phyloP scores from a whole-genome alignment of 208 protist species.

The Tritrichomonas musculus region DNA sequence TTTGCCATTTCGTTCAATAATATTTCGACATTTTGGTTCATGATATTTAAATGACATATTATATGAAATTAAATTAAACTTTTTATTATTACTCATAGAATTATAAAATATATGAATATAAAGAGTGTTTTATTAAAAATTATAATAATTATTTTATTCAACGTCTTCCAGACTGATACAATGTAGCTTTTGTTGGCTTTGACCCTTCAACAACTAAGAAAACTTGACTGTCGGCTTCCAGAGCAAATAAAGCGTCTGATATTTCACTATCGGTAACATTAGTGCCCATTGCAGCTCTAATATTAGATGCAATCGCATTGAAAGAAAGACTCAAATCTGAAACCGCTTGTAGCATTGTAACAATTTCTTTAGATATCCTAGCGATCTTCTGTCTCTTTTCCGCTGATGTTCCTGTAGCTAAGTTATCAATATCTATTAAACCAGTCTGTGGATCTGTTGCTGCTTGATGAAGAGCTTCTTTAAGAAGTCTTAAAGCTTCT shows the following conservation, averaged over 20 bases:
- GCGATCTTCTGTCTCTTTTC: slow-evolving; percentile 34
- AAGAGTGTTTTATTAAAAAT: too few relatives aligned
- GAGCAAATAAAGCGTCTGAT: neutral
- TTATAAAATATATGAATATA: too few relatives aligned
- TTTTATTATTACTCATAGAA: too few relatives aligned
- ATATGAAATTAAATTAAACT: too few relatives aligned
- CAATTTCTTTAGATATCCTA: neutral
- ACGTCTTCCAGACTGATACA: neutral
- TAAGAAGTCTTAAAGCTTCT: slow-evolving; percentile 46
- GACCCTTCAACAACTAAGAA: neutral
- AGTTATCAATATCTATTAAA: slow-evolving; percentile 51
- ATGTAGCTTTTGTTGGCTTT: slow-evolving; percentile 2
- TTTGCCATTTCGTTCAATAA: neutral
- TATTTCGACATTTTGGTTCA: neutral
- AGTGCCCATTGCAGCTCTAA: neutral
- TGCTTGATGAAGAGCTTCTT: slow-evolving; percentile 42
- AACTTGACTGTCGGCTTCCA: neutral
- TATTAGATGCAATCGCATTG: neutral
- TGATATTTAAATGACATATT: too few relatives aligned
- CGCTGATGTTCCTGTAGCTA: slow-evolving; percentile 46
- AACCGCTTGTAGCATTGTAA: neutral
- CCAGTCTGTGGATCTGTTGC: slow-evolving; percentile 53
- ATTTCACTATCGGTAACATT: neutral
- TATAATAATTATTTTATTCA: too few relatives aligned
- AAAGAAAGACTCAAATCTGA: too few relatives aligned